Evolutionary conservation across 129 eudicot genomes (phyloP).

Genomic region (Artemisia annua): DNA sequence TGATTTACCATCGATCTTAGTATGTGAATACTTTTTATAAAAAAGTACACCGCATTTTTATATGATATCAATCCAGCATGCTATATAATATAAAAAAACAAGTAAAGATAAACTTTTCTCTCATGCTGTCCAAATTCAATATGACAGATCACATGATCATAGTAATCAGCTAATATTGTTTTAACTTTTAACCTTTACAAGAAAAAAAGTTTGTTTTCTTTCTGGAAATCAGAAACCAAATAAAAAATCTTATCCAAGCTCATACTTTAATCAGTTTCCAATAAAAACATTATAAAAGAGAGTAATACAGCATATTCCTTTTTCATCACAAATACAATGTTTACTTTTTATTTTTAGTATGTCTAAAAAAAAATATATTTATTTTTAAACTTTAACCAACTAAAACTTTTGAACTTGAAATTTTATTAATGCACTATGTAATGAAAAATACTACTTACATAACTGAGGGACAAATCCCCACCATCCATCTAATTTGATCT

Average conservation of each 20-base stretch:
- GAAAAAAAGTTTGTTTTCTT: constrained; percentile 7
- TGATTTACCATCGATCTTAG: too few species aligned
- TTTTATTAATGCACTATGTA: too few species aligned
- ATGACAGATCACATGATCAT: constrained; percentile 34
- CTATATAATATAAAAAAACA: too few species aligned
- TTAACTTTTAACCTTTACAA: background rate
- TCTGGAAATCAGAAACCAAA: constrained; percentile 6
- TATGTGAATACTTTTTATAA: background rate
- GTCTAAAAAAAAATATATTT: too few species aligned
- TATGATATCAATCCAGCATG: background rate
- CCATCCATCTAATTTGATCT: too few species aligned
- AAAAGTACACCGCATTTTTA: background rate
- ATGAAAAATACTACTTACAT: too few species aligned
- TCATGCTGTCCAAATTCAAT: constrained; percentile 23
- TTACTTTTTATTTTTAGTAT: too few species aligned
- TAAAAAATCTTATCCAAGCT: constrained; percentile 26
- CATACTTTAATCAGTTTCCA: constrained; percentile 9
- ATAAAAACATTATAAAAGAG: background rate
- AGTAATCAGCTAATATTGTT: constrained; percentile 1
- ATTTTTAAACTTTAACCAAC: too few species aligned
- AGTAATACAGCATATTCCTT: too few species aligned
- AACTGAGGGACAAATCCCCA: too few species aligned
- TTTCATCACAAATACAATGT: too few species aligned
- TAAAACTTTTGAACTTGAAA: too few species aligned
- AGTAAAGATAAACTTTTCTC: background rate